phyloP scores from a whole-genome alignment of 371 early-diverging fungal species.

The Zychaea mexicana region DNA sequence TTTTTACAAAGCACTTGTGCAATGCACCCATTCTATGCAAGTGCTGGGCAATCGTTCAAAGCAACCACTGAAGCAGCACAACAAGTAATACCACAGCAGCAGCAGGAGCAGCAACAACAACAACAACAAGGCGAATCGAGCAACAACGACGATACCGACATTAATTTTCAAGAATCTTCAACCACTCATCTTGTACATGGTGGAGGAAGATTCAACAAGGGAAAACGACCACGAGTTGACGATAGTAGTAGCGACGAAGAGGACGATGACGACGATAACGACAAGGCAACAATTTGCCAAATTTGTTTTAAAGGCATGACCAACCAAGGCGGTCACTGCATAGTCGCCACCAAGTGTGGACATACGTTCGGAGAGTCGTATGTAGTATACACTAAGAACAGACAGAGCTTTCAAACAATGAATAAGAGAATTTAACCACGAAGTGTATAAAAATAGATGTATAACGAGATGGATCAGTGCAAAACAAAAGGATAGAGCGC shows the following conservation, averaged over 20 bases:
- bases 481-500: background rate
- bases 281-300: background rate
- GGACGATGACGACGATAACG: background rate
- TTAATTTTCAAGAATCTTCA: no score
- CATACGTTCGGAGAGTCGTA: conserved; percentile 5
- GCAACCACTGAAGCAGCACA: background rate
- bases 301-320: conserved; percentile 10
- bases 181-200: no score
- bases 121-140: background rate
- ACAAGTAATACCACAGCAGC: no score
- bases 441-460: background rate
- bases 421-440: background rate
- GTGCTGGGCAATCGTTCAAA: background rate
- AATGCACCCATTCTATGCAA: background rate
- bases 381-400: background rate
- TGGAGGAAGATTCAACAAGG: no score
- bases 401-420: background rate
- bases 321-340: conserved; percentile 2
- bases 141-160: no score
- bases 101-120: background rate
- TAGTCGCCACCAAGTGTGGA: conserved; percentile 2
- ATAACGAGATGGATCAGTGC: background rate
- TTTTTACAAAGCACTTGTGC: background rate
- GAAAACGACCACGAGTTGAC: no score
- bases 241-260: background rate